Evolutionary conservation across 139 green algal genomes (phyloP), one percentile per base, ranked within the genome.

Genomic region (Edaphochlamys debaryana): DNA sequence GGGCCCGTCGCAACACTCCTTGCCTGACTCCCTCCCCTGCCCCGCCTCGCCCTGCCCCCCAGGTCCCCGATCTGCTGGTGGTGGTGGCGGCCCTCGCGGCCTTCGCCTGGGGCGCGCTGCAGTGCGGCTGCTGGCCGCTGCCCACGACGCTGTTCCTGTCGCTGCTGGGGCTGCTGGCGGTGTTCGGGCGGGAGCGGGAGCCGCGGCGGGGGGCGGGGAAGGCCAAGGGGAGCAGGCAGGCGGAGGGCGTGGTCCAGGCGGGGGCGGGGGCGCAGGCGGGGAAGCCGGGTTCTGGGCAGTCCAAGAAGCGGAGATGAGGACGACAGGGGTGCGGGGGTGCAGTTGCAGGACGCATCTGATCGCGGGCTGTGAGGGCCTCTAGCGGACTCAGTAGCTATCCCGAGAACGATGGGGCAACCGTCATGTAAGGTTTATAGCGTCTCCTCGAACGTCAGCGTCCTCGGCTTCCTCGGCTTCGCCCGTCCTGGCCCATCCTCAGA

Each of bases 1-100:
- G n/a, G n/a, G n/a, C n/a, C n/a, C n/a, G n/a, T n/a, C n/a, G n/a
- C n/a, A n/a, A n/a, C n/a, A n/a, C n/a, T n/a, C n/a, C n/a, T n/a
- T n/a, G n/a, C n/a, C n/a, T n/a, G n/a, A n/a, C n/a, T n/a, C 45
- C 11, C 11, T 54, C 45, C 45, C 45, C 13, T 9, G 45, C 45
- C 45, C 45, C 45, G 45, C 13, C 11, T 9, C 45, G 11, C 60
- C 60, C 29, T 38, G 27, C 60, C 30, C 30, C 60, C 9, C 73
- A 80, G 73, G 73, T 71, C 23, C 76, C 76, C 4, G 32, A 82
- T 22, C 76, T 82, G 11, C 19, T 38, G 4, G 76, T 82, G 62
- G 41, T 62, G 7, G 17, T 82, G 76, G 76, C 73, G 32, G 76
- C n/a, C 20, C 63, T 82, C 23, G 76, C 3, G 32, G 7, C 52